Base-by-base conservation (phyloP, 139 green algal genomes). In the Coelastrella sp. region DNA sequence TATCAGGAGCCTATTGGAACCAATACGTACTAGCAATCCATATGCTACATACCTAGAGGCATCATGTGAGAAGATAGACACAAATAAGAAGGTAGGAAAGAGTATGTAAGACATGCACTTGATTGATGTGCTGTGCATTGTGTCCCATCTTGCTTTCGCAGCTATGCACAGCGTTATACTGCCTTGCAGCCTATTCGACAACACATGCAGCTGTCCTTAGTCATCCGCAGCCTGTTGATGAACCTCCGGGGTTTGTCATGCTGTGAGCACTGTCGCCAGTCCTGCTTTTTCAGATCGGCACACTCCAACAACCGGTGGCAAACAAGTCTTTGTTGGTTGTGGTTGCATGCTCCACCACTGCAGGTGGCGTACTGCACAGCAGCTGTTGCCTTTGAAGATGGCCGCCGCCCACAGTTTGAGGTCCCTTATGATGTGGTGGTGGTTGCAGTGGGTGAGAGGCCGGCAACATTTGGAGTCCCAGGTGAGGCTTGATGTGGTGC, bases 351-450 rank as follows among this genome's bases (percentile, higher is more conserved):
- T 23, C 27, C 13, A 71, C 50, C 25, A 15, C 17, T 35, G 35
- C 89, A 93, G 84, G 74, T 92, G 19, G 82, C 86, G 2, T 63
- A 67, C 8, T 94, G 91, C 81, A 91, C 86, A 21, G 74, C 85
- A 5, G 71, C 77, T 21, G 41, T 88, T 19, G 79, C 80, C 6
- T 87, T 86, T 53, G 68, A 79, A 7, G 77, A 89, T 34, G 89
- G 92, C 63, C 45, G 72, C 27, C 30, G 45, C 27, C 89, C 83
- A 5, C 45, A 82, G 50, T 90, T 90, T 63, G 79, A 89, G 79
- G 79, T 98, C 6, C 85, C 89, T 13, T 98, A 97, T 86, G 93
- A 97, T 79, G 87, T 91, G 23, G 81, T 94, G n/a, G 90, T 98
- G 37, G 87, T 95, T 37, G 90, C 92, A 2, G 93, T 97, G 1